These are phyloP conservation scores for Eudorina sp. DNA, from an alignment of 139 green algal species.

Conservation along the genomic window DNA sequence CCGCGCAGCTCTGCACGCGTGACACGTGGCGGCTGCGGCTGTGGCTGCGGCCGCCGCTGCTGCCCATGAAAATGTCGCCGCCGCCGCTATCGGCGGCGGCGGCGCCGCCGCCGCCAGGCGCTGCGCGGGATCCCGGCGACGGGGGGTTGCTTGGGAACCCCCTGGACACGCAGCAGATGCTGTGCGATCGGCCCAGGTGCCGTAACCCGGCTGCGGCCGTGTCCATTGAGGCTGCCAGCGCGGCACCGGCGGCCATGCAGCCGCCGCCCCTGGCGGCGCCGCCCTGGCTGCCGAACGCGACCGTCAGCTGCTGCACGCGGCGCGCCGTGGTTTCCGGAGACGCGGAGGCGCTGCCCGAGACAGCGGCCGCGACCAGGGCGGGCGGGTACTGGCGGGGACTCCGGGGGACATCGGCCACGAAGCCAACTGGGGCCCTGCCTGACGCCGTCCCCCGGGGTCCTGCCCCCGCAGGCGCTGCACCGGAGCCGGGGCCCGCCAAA, in stretches of 20 bases:
- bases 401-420: no score
- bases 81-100: background rate
- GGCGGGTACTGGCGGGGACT: background rate
- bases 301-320: background rate
- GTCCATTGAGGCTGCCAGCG: background rate
- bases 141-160: background rate
- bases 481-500: background rate
- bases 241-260: background rate
- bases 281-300: background rate
- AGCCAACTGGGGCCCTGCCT: no score
- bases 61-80: background rate
- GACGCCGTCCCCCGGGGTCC: no score
- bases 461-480: background rate
- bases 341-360: background rate
- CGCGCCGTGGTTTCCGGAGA: background rate
- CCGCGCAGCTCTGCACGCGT: background rate
- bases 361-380: background rate
- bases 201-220: background rate
- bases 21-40: background rate
- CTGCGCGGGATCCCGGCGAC: background rate
- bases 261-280: background rate
- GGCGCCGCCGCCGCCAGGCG: no score
- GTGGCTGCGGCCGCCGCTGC: background rate
- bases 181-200: background rate
- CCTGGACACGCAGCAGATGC: background rate